Percentiles rank a stretch among this genome's conserved stretches.
These are phyloP conservation scores for Rhodotorula diobovata DNA, from an alignment of 768 basidiomycete species.

Conservation along the genomic window DNA sequence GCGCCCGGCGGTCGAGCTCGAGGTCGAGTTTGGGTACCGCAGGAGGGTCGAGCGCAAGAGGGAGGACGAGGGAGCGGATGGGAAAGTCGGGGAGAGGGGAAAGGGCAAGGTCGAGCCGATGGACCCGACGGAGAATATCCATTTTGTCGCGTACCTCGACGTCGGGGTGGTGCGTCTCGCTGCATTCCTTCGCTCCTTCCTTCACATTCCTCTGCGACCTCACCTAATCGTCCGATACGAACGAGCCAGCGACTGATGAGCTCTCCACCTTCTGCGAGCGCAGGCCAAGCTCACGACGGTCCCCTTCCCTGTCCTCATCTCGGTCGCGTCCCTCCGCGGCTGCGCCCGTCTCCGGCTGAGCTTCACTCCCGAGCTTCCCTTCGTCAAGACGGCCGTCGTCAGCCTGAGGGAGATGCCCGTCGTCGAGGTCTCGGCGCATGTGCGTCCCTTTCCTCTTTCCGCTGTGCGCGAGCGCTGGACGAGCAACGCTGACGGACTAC, in stretches of 20 bases:
- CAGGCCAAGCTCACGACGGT: conserved; percentile 7
- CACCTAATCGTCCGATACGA: no score
- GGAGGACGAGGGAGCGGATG: background rate
- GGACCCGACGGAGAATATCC: conserved; percentile 2
- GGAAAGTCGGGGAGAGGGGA: background rate
- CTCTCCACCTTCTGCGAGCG: no score
- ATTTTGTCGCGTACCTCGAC: conserved; percentile 8
- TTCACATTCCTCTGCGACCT: background rate
- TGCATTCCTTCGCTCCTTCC: background rate
- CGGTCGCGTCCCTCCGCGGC: conserved; percentile 2
- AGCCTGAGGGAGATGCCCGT: background rate
- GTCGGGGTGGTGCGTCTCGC: background rate
- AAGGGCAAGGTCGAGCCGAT: background rate
- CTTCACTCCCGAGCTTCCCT: conserved; percentile 34
- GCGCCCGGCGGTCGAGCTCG: conserved; percentile 6
- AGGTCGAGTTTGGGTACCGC: conserved; percentile 15
- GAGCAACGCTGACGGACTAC: background rate
- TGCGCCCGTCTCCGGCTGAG: conserved; percentile 7
- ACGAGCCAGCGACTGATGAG: no score
- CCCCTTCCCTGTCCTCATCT: conserved; percentile 10
- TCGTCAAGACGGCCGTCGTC: conserved; percentile 23
- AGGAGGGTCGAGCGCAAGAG: background rate
- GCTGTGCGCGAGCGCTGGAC: no score
- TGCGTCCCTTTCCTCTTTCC: background rate
- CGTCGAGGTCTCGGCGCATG: background rate